Base-by-base conservation (phyloP, 2,329 filamentous ascomycete genomes). In the Cladosporium sp. region DNA sequence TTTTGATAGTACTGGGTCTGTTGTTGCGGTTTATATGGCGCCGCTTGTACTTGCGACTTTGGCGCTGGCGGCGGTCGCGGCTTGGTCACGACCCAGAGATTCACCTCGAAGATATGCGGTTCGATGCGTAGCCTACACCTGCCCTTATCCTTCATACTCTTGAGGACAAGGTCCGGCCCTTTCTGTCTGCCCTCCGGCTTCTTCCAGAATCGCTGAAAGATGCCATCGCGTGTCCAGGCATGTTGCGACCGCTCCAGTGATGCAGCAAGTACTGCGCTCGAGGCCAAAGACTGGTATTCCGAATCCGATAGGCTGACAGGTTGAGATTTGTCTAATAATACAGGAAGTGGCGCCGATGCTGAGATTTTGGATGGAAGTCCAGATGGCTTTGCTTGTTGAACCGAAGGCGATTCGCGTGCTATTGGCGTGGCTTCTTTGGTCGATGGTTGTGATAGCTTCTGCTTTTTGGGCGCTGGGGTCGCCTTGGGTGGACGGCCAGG, bases 171-270 rank as follows among this genome's bases (percentile, higher is more conserved):
- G 48, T 76, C 74, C 5, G 75, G 74, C 48, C 77, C 77, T 63
- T 73, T 72, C 6, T 72, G 70, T 76, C 89, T 91, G 68, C 86
- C 85, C 78, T 89, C 90, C 3, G 90, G 89, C 74, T 92, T 92
- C 10, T 88, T 85, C 90, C 90, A 93, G 76, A 90, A 92, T 72
- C 88, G 90, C 70, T 92, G 88, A 71, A 93, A 91, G 57, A 92
- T 83, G 18, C 77, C 77, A 32, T 89, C 89, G 70, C 82, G 85
- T 26, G 90, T 84, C 90, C 90, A 93, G 83, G 85, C 87, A 65
- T 88, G 83, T 66, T 90, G 88, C 72, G 91, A 95, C 73, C 90
- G 85, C 58, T 85, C 80, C 28, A 95, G 83, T 2, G 91, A 92
- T 70, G 93, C 89, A 71, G 86, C 83, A 65, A 94, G 81, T 23